Evolutionary conservation across 2,329 filamentous ascomycete genomes (phyloP).

Genomic region (Diaporthe caulivora): DNA sequence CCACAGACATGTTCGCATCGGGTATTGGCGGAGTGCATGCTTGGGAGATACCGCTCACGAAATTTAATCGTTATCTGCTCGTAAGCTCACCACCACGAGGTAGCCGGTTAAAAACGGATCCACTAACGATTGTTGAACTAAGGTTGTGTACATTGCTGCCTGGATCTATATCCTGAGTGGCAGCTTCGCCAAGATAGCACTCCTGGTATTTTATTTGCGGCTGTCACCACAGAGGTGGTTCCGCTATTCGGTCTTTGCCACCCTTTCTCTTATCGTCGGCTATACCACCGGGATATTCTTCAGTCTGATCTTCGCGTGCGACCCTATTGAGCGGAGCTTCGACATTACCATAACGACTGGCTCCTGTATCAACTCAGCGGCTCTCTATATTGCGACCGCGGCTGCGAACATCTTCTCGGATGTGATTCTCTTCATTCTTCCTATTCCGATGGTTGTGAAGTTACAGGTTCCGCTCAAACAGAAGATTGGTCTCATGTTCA

Average conservation of each 20-base stretch:
- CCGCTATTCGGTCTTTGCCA: slow-evolving; percentile 47
- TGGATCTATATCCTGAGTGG: slow-evolving; percentile 51
- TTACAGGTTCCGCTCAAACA: slow-evolving; percentile 59
- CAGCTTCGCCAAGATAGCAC: slow-evolving; percentile 52
- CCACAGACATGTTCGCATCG: slow-evolving; percentile 47
- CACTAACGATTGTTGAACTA: background rate
- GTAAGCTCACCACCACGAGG: slow-evolving; percentile 27
- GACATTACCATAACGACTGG: slow-evolving; percentile 47
- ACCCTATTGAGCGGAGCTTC: slow-evolving; percentile 50
- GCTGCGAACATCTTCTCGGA: slow-evolving; percentile 61
- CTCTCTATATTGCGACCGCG: slow-evolving; percentile 62
- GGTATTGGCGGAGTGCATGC: slow-evolving; percentile 47
- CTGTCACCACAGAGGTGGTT: slow-evolving; percentile 53
- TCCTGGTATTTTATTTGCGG: slow-evolving; percentile 54
- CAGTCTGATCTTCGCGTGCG: slow-evolving; percentile 52
- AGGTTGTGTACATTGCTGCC: slow-evolving; percentile 47
- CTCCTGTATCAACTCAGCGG: slow-evolving; percentile 59
- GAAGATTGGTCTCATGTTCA: slow-evolving; percentile 57
- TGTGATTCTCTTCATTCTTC: slow-evolving; percentile 59
- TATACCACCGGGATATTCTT: slow-evolving; percentile 52
- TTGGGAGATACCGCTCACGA: slow-evolving; percentile 48
- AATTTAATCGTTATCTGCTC: slow-evolving; percentile 45
- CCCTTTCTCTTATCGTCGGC: slow-evolving; percentile 46
- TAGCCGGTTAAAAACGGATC: background rate
- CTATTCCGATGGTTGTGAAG: slow-evolving; percentile 59